Conservation (phyloP, 768 basidiomycete species). For the Suillus tomentosus region DNA sequence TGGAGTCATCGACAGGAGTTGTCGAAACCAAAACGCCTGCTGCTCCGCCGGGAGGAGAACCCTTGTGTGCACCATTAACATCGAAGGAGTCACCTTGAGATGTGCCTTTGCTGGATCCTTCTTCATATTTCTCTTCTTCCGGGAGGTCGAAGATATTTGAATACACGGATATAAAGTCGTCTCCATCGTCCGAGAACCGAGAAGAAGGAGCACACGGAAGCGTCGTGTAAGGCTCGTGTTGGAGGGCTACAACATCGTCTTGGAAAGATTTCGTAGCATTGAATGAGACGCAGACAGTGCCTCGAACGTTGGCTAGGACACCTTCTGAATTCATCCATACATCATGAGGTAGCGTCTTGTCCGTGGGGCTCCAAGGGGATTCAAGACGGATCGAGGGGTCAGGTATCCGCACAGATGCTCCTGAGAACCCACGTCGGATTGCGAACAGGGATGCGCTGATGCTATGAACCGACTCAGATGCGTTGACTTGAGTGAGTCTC, state of each 20-base stretch:
- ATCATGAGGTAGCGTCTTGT: constrained; percentile 9
- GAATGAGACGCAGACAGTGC: constrained; percentile 14
- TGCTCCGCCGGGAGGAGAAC: background rate
- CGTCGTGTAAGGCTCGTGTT: too few species aligned
- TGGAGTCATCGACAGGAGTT: background rate
- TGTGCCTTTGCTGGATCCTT: background rate
- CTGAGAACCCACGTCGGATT: constrained; percentile 16
- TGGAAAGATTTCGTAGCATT: background rate
- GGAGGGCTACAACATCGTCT: background rate
- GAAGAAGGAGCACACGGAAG: constrained; percentile 2
- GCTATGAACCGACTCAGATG: constrained; percentile 1
- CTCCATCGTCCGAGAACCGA: constrained; percentile 1
- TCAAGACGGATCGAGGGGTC: constrained; percentile 21
- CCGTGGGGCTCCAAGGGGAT: constrained; percentile 34
- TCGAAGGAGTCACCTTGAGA: background rate
- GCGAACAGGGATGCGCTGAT: background rate
- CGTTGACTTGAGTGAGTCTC: background rate
- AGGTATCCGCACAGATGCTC: constrained; percentile 10
- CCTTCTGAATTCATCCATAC: constrained; percentile 31
- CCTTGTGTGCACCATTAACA: background rate
- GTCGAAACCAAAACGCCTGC: background rate
- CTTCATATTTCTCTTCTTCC: constrained; percentile 1
- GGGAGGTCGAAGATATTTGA: constrained; percentile 9
- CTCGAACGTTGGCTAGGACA: constrained; percentile 17
- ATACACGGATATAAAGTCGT: constrained; percentile 1